Conservation (phyloP, 2,329 filamentous ascomycete species). For the Nannizziopsis arthrosporioides region DNA sequence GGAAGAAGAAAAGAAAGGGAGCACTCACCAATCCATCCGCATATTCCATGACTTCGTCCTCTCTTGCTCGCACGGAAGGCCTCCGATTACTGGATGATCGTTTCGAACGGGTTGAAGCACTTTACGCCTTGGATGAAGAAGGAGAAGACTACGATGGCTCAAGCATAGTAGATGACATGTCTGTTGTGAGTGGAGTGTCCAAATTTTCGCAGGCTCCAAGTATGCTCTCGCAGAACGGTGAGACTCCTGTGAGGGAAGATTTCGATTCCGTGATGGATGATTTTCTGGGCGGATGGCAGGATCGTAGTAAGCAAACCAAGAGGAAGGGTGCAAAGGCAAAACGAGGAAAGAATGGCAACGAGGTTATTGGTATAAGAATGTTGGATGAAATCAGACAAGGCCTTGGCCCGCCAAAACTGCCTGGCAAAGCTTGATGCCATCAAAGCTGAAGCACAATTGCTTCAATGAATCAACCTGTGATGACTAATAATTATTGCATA, state of each 20-base stretch:
- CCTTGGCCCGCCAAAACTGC: constrained; percentile 62
- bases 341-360: constrained; percentile 65
- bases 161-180: constrained; percentile 30
- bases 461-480: too few relatives aligned
- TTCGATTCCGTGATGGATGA: constrained; percentile 90
- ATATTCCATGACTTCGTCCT: constrained; percentile 87
- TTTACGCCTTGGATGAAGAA: constrained; percentile 55
- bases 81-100: constrained; percentile 73
- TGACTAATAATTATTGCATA: constrained; percentile 3
- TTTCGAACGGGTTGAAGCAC: constrained; percentile 82
- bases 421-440: constrained; percentile 23
- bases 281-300: constrained; percentile 58
- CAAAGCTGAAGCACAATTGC: too few relatives aligned
- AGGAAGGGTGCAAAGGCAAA: constrained; percentile 41
- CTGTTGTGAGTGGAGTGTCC: constrained; percentile 34
- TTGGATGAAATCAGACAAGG: constrained; percentile 77
- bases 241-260: constrained; percentile 56
- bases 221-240: constrained; percentile 29
- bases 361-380: constrained; percentile 72
- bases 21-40: constrained; percentile 76
- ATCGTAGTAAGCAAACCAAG: constrained; percentile 33
- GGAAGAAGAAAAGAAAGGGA: constrained; percentile 88
- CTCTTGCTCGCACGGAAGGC: constrained; percentile 76
- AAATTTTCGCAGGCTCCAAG: constrained; percentile 53
- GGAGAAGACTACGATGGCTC: constrained; percentile 39